Conservation (phyloP, 257 asterid genomes). For the Solanum ossicruentum region DNA sequence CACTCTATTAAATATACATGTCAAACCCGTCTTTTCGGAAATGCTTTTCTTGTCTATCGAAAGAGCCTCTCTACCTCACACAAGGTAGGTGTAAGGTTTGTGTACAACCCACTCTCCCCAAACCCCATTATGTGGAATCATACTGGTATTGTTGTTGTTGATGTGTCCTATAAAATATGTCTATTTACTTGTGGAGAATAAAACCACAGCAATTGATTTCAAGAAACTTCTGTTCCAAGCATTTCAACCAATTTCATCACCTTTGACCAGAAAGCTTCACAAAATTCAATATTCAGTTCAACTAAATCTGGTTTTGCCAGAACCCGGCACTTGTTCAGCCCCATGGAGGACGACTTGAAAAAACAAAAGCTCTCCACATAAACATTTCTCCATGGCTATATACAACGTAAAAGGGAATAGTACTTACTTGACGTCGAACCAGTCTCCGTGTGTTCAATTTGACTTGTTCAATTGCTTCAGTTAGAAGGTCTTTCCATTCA, state of each 20-base stretch:
- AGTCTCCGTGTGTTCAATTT: constrained; percentile 81
- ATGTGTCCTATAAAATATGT: background rate
- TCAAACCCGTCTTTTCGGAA: no score
- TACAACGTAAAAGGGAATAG: background rate
- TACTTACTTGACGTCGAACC: constrained; percentile 78
- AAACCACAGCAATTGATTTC: background rate
- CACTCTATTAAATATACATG: background rate
- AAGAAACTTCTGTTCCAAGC: background rate
- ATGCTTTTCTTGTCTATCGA: no score
- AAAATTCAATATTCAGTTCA: background rate
- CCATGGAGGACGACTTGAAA: background rate
- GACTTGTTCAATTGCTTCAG: constrained; percentile 54
- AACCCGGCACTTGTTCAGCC: background rate
- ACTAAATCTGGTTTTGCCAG: background rate
- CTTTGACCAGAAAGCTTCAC: background rate
- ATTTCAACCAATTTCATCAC: background rate
- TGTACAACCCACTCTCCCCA: no score
- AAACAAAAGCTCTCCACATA: background rate
- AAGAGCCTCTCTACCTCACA: no score
- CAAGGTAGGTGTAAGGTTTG: no score
- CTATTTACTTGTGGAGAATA: background rate
- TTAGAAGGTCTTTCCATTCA: constrained; percentile 20
- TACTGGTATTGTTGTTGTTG: no score
- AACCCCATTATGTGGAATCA: no score
- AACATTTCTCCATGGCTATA: background rate